Conservation (phyloP, 2,329 filamentous ascomycete species). For the Nothophaeocryptopus gaeumannii region DNA sequence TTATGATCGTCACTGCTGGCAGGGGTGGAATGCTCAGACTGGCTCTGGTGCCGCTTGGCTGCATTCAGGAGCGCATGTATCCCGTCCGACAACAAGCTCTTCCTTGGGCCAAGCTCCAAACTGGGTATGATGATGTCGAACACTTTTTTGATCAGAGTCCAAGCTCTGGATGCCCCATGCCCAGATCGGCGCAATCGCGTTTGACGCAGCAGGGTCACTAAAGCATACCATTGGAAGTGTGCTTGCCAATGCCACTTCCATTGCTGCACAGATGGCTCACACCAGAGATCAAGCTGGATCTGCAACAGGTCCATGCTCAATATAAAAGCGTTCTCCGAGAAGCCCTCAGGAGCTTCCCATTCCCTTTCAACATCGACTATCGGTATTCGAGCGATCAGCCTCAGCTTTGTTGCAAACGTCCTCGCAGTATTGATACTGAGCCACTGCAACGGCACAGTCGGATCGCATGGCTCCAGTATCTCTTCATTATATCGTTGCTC, state of each 20-base stretch:
- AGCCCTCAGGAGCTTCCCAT: conserved; percentile 22
- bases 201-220: conserved; percentile 26
- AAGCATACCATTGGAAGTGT: conserved; percentile 30
- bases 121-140: conserved; percentile 28
- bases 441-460: conserved; percentile 27
- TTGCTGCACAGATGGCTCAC: conserved; percentile 25
- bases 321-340: conserved; percentile 27
- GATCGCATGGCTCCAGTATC: conserved; percentile 26
- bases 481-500: conserved; percentile 26
- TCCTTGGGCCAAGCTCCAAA: conserved; percentile 18
- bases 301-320: conserved; percentile 26
- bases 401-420: conserved; percentile 25
- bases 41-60: conserved; percentile 21
- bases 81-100: conserved; percentile 22
- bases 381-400: conserved; percentile 26
- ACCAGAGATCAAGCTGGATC: conserved; percentile 28
- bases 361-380: conserved; percentile 21
- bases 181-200: conserved; percentile 23
- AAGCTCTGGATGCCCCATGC: conserved; percentile 19
- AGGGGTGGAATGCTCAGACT: conserved; percentile 4
- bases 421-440: conserved; percentile 26
- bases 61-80: conserved; percentile 24
- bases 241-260: conserved; percentile 31
- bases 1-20: conserved; percentile 4
- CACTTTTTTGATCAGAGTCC: conserved; percentile 23